Conservation (phyloP, 208 protist species). For the Acanthamoeba culbertsoni region DNA sequence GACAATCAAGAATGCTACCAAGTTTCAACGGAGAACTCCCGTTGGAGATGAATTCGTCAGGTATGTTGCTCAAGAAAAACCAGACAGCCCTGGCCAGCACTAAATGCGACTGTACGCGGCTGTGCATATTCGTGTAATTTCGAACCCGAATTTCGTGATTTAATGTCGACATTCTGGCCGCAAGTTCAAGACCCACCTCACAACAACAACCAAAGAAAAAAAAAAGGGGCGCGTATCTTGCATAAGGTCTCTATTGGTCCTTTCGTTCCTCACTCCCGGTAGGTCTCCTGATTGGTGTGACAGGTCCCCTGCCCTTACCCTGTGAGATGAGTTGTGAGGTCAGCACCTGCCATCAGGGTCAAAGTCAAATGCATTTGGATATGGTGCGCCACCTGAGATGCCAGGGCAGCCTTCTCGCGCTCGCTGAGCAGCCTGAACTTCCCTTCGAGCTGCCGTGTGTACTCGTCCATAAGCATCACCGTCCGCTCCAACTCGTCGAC, state of each 20-base stretch:
- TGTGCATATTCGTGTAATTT: neutral
- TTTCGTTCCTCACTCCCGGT: too few relatives aligned
- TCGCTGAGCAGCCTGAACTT: constrained; percentile 43
- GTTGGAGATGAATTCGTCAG: neutral
- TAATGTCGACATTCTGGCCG: too few relatives aligned
- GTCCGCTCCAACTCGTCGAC: constrained; percentile 45
- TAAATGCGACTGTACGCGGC: neutral
- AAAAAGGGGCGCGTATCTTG: too few relatives aligned
- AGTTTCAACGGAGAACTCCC: constrained; percentile 26
- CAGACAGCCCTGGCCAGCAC: neutral
- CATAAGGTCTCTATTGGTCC: too few relatives aligned
- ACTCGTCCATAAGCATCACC: constrained; percentile 58
- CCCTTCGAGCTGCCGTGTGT: constrained; percentile 23
- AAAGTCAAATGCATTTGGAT: too few relatives aligned
- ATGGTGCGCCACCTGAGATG: neutral
- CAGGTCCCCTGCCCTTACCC: too few relatives aligned
- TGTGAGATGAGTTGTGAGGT: too few relatives aligned
- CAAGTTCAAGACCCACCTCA: too few relatives aligned
- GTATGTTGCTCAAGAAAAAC: neutral
- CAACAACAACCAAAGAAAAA: too few relatives aligned
- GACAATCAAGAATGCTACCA: neutral
- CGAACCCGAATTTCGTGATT: neutral
- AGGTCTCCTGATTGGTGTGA: too few relatives aligned
- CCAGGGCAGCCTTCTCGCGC: neutral
- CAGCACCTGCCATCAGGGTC: too few relatives aligned